A percentile compares a stretch with the other conserved stretches of the same genome.
Conservation (phyloP, 2,329 filamentous ascomycete species). For the Aspergillus vadensis region DNA sequence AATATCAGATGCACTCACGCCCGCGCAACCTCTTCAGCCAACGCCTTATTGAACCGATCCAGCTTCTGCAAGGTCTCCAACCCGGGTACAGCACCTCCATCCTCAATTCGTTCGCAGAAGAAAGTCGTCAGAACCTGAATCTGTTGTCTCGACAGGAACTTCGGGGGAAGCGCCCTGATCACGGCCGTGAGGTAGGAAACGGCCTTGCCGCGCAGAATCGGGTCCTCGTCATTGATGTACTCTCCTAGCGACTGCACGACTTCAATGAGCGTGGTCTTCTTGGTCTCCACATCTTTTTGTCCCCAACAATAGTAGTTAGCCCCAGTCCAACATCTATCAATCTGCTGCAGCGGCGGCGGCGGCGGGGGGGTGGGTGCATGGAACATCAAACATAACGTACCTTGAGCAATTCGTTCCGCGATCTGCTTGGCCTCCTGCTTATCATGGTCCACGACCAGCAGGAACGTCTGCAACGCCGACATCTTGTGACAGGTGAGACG, state of each 20-base stretch:
- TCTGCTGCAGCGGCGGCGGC: background rate
- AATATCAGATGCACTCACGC: slow-evolving; percentile 47
- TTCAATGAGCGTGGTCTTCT: slow-evolving; percentile 62
- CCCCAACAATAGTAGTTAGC: slow-evolving; percentile 15
- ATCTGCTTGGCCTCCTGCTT: slow-evolving; percentile 49
- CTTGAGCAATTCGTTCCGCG: slow-evolving; percentile 47
- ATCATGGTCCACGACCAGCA: slow-evolving; percentile 51
- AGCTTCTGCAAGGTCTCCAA: slow-evolving; percentile 61
- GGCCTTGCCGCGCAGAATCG: slow-evolving; percentile 60
- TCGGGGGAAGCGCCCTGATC: slow-evolving; percentile 53
- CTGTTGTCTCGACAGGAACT: slow-evolving; percentile 62
- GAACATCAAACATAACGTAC: slow-evolving; percentile 29
- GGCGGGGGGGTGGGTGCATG: slow-evolving; percentile 3
- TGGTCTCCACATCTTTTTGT: slow-evolving; percentile 57
- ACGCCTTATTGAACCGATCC: slow-evolving; percentile 61
- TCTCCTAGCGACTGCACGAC: slow-evolving; percentile 66
- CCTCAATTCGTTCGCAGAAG: slow-evolving; percentile 64
- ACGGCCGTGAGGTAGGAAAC: slow-evolving; percentile 48
- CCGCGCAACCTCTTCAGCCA: slow-evolving; percentile 56
- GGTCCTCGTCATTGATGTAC: slow-evolving; percentile 68
- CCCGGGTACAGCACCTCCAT: slow-evolving; percentile 62
- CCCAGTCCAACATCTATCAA: slow-evolving; percentile 11
- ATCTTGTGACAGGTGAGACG: slow-evolving; percentile 34
- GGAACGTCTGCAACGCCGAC: slow-evolving; percentile 52
- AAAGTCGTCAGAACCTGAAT: slow-evolving; percentile 65